A percentile compares a stretch with the other conserved stretches of the same genome.
Evolutionary conservation across 2,329 filamentous ascomycete genomes (phyloP).

Genomic region (Alternaria metachromatica): DNA sequence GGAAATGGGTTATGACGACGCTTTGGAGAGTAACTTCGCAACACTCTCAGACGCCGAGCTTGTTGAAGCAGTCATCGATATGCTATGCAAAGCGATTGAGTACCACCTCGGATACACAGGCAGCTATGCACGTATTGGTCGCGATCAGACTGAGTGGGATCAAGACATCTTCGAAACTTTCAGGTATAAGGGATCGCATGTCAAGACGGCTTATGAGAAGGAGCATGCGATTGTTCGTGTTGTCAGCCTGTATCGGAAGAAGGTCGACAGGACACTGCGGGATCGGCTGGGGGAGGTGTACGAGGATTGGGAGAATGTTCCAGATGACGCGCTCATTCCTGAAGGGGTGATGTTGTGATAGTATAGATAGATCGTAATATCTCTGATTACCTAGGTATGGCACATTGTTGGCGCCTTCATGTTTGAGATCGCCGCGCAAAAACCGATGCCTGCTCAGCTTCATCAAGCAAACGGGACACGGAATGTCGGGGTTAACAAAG

Average conservation of each 20-base stretch:
- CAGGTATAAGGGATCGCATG: not conserved
- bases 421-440: not conserved
- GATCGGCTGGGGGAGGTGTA: not conserved
- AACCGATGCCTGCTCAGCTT: not conserved
- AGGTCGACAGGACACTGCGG: not conserved
- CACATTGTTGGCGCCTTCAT: not conserved
- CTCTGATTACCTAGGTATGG: not conserved
- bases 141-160: not conserved
- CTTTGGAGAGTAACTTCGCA: not conserved
- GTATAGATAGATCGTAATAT: not conserved
- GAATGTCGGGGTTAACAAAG: not conserved
- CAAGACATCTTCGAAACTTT: not conserved
- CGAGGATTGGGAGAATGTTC: not conserved
- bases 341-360: not conserved
- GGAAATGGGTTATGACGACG: not conserved
- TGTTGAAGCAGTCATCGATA: not conserved
- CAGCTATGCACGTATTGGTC: not conserved
- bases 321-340: not conserved
- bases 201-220: not conserved
- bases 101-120: not conserved
- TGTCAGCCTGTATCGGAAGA: not conserved
- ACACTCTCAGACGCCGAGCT: not conserved
- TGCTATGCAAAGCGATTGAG: not conserved
- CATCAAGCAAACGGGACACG: too few relatives aligned
- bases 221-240: slow-evolving; percentile 1